phyloP scores from a whole-genome alignment of 2,329 filamentous ascomycete species.

The Chaetothyriales sp. region DNA sequence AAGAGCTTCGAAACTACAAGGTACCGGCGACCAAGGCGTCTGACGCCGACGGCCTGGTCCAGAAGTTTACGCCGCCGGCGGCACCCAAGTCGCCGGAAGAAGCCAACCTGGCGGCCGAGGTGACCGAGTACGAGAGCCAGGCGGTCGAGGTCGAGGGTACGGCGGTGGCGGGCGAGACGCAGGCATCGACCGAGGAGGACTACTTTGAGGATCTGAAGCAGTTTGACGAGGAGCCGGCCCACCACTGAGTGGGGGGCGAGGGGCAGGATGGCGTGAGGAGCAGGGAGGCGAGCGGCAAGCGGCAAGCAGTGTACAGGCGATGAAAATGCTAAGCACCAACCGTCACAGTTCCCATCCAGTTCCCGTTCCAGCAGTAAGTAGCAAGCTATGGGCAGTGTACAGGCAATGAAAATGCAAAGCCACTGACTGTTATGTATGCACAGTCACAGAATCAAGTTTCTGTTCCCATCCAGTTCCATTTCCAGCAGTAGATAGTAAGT shows the following conservation, averaged over 20 bases:
- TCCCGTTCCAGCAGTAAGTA: no score
- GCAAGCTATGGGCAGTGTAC: no score
- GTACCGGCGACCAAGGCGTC: slow-evolving; percentile 64
- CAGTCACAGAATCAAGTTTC: no score
- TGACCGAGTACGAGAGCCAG: slow-evolving; percentile 91
- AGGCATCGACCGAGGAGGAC: slow-evolving; percentile 47
- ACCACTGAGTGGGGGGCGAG: slow-evolving; percentile 8
- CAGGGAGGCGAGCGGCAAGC: no score
- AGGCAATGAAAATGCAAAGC: no score
- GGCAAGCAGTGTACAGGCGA: neutral
- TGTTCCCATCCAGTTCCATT: no score
- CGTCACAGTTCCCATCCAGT: no score
- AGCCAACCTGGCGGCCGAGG: slow-evolving; percentile 75
- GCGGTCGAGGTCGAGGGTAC: slow-evolving; percentile 89
- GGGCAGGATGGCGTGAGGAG: neutral
- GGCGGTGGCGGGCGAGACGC: slow-evolving; percentile 46
- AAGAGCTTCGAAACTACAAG: slow-evolving; percentile 94
- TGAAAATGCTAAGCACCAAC: neutral
- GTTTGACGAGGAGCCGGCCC: slow-evolving; percentile 36
- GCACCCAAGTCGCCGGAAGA: slow-evolving; percentile 84
- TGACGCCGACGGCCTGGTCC: slow-evolving; percentile 81
- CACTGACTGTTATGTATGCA: no score
- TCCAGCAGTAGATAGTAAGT: no score
- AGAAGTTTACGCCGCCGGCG: slow-evolving; percentile 69
- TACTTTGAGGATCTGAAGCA: slow-evolving; percentile 69